Base-by-base conservation (phyloP, 2,329 filamentous ascomycete genomes). In the Mycogone perniciosa region DNA sequence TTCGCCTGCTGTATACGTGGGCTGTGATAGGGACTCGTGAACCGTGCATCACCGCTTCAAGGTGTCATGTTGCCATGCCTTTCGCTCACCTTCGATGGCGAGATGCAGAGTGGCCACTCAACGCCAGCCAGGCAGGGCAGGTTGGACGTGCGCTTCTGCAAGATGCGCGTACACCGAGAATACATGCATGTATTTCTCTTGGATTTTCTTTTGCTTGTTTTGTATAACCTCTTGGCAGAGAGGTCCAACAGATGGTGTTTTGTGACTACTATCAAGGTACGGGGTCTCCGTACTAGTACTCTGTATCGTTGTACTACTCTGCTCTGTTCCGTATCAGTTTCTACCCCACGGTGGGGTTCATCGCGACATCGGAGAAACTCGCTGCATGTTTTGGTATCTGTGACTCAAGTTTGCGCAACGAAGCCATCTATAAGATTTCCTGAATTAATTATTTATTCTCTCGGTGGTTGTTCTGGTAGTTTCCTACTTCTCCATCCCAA, bases 61-160 rank as follows among this genome's bases (percentile, higher is more conserved):
- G 47, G 46, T 50, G 48, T 30, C 41, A 44, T 35, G 43, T 55
- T 41, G 54, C 60, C 56, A 61, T 43, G 52, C 50, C 52, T 46
- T 64, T 64, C 61, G 56, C 60, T 59, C 38, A 55, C 48, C 50
- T 63, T 64, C 57, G 59, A 61, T 50, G 55, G 20, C 20, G 20
- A 20, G 20, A 20, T 20, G 20, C 20, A 20, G 20, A 20, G 20
- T 20, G 20, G 37, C 33, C 11, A 34, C 42, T 50, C 31, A 20
- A 48, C 13, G n/a, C 20, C 13, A n/a, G 9, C n/a, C 40, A 31
- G 11, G 29, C 41, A 29, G 5, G 7, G 20, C 20, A 20, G 20
- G 20, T 20, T 20, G 20, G 33, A n/a, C 46, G 29, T 43, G 31
- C 29, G 26, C 20, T 20, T 20, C 20, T 20, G 20, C 20, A 20